Evolutionary conservation across 2,329 filamentous ascomycete species (phyloP).

Genomic region (Zopfia rhizophila): DNA sequence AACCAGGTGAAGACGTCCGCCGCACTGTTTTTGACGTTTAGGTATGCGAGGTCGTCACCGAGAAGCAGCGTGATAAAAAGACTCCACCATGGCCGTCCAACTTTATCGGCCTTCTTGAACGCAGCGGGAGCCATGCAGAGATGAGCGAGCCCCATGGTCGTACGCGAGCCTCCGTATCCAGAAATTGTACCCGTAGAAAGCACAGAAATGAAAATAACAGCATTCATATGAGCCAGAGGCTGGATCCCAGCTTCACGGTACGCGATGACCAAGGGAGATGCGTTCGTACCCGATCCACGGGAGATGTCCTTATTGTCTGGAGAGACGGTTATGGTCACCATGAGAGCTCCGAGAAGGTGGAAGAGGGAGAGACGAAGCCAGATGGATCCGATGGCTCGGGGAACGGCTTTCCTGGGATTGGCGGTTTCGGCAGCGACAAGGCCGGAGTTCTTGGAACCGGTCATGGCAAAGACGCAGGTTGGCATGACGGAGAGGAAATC

Average conservation of each 20-base stretch:
- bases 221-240: constrained; percentile 59
- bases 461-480: constrained; percentile 52
- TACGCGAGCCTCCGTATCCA: constrained; percentile 57
- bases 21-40: constrained; percentile 56
- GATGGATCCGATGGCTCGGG: constrained; percentile 58
- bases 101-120: constrained; percentile 24
- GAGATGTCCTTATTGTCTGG: constrained; percentile 55
- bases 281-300: constrained; percentile 54
- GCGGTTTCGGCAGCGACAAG: constrained; percentile 57
- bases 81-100: constrained; percentile 33
- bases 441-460: constrained; percentile 57
- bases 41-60: constrained; percentile 50
- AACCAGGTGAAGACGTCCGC: constrained; percentile 60
- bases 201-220: constrained; percentile 60
- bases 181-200: constrained; percentile 58
- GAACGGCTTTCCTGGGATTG: constrained; percentile 57
- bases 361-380: constrained; percentile 59
- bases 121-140: constrained; percentile 56
- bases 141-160: constrained; percentile 56
- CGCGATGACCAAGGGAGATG: constrained; percentile 60
- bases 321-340: constrained; percentile 58
- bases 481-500: constrained; percentile 53
- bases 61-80: constrained; percentile 36
- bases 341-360: constrained; percentile 58
- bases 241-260: constrained; percentile 53